Base-by-base conservation (phyloP, 495 filamentous ascomycete genomes). In the Trichocladium uniseriatum region DNA sequence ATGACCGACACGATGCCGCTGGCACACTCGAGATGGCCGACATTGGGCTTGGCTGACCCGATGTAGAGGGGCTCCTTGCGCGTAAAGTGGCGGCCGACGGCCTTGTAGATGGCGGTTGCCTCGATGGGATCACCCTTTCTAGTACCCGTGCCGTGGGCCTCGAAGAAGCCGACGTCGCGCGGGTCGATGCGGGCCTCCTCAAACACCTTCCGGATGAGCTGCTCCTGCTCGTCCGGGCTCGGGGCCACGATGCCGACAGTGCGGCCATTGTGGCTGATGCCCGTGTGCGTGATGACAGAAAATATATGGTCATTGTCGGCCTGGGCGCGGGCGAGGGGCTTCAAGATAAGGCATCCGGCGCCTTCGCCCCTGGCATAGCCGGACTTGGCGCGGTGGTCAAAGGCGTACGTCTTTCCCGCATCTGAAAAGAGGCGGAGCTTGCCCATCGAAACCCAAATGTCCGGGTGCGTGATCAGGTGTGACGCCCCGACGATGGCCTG, bases 41-140 rank as follows among this genome's bases (percentile, higher is more conserved):
- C 71, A 47, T 80, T 80, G 0, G 75, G 72, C 55, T 84, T 82
- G 1, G 77, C 64, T 0, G 78, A 78, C 11, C 80, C 80, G 18
- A 84, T 69, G 44, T 68, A 70, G 4, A 80, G 56, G 5, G 74
- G 70, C 6, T 67, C 62, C 3, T 65, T 31, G 10, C 62, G 39
- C 4, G 63, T 59, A 16, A 71, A 60, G 35, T 63, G 59, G 19
- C 48, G 50, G 20, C 66, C 66, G 38, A 76, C 68, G 11, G 65
- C 72, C 28, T 67, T 70, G 49, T 65, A 67, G 45, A 82, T 77
- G 2, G 80, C 80, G 3, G 60, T 68, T 0, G 72, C 66, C 53
- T 87, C 83, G 1, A 78, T 70, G 0, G 80, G 81, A 54, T 86
- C 83, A 4, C 81, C 81, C 37, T 63, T 63, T 40, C 65, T 65